Evolutionary conservation across 192 early-diverging fungal species (phyloP), one percentile per base, ranked within the genome.

Genomic region (Diversispora eburnea): DNA sequence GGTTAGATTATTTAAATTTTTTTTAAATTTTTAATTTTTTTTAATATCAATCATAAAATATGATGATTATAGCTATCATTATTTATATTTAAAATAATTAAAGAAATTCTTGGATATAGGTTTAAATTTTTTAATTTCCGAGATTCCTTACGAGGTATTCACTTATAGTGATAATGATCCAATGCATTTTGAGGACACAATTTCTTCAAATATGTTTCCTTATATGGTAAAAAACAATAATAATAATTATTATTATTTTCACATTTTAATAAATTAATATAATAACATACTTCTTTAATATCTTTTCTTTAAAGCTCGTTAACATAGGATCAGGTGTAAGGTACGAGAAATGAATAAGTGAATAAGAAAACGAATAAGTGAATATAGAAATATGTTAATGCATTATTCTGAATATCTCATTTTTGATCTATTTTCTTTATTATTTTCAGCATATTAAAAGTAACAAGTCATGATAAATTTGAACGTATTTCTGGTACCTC

Each of bases 291-390:
- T 51, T 43, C 39, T 4, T 3, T 0, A 13, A 74, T 65, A 9
- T 56, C 5, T 65, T 19, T 67, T 33, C 33, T 45, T 65, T 42
- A 19, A 49, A 90, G 90, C 81, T 98, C 70, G 95, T 97, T 45
- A 99, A 99, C 71, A 96, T 99, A 71, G 97, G 97, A 25, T 95
- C 95, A 41, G 97, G 97, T 55, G 97, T 99, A 66, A 92, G 84
- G 84, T 86, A 84, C 55, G 39, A 2, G 5, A 33, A 33, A 33
- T 33, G 25, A 33, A 33, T 33, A 33, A 33, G 2, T 33, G 25
- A 33, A 33, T 33, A 2, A 33, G 2, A 33, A 33, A 33, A 33
- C 25, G 25, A 33, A 33, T 33, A 33, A 33, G 25, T 0, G 2
- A 33, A 33, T 33, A 33, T 0, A 33, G 25, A 33, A 33, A 33